phyloP scores from a whole-genome alignment of 148 eudicot species.

The Euryodendron excelsum region DNA sequence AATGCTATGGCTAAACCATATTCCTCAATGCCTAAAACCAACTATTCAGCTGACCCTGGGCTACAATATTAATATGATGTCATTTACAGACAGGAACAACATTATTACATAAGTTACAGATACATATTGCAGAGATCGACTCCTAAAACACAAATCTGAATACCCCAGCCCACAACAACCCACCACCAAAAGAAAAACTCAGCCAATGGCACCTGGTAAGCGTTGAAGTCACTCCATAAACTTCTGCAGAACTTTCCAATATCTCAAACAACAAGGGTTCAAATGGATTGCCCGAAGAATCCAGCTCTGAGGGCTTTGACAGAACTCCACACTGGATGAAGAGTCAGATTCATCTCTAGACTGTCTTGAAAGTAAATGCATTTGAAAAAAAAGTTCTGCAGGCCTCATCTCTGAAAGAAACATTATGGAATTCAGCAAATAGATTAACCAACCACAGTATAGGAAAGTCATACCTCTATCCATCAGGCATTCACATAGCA shows the following conservation, averaged over 20 bases:
- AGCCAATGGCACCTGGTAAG: too few species aligned
- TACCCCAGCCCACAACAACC: too few species aligned
- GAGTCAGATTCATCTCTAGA: slow-evolving; percentile 26
- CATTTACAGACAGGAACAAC: too few species aligned
- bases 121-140: too few species aligned
- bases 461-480: not conserved
- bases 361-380: slow-evolving; percentile 66
- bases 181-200: too few species aligned
- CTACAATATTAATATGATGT: too few species aligned
- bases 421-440: not conserved
- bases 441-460: not conserved
- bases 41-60: too few species aligned
- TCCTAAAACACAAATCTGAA: too few species aligned
- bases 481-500: not conserved
- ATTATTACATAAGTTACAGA: too few species aligned
- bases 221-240: slow-evolving; percentile 26
- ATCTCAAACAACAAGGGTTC: slow-evolving; percentile 80
- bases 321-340: slow-evolving; percentile 27
- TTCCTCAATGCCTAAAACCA: too few species aligned
- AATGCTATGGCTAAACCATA: too few species aligned
- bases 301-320: slow-evolving; percentile 48
- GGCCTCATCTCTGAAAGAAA: slow-evolving; percentile 57
- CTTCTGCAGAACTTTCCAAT: slow-evolving; percentile 66
- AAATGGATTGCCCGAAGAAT: slow-evolving; percentile 74
- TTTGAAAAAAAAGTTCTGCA: slow-evolving; percentile 78